Evolutionary conservation across 2,329 filamentous ascomycete species (phyloP).

Genomic region (Fusarium austroafricanum): DNA sequence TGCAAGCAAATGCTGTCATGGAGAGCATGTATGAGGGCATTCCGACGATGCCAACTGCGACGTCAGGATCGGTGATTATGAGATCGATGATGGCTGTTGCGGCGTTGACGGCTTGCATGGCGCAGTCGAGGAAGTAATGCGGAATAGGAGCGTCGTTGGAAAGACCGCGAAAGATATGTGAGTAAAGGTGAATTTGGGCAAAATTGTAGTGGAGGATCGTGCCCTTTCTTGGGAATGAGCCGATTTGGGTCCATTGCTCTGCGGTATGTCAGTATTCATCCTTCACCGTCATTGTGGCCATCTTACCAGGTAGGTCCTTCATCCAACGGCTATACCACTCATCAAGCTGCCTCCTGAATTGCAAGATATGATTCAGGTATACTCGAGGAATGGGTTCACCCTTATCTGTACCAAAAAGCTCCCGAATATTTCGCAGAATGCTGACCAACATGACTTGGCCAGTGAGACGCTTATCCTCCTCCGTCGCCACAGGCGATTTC

Average conservation of each 20-base stretch:
- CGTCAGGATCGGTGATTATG: constrained; percentile 56
- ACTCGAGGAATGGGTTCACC: constrained; percentile 64
- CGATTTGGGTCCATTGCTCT: constrained; percentile 56
- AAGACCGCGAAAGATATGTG: constrained; percentile 55
- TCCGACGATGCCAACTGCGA: constrained; percentile 55
- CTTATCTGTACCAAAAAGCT: constrained; percentile 68
- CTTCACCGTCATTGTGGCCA: accelerated
- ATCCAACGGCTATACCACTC: constrained; percentile 55
- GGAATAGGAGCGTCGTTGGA: constrained; percentile 50
- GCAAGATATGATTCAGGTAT: constrained; percentile 61
- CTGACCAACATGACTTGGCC: constrained; percentile 69
- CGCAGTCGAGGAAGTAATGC: constrained; percentile 51
- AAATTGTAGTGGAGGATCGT: constrained; percentile 57
- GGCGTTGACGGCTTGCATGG: constrained; percentile 50
- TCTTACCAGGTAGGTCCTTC: constrained; percentile 48
- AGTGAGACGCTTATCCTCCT: constrained; percentile 67
- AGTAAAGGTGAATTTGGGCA: constrained; percentile 57
- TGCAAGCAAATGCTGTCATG: constrained; percentile 65
- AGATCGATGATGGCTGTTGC: constrained; percentile 59
- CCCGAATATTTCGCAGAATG: constrained; percentile 66
- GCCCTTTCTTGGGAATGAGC: constrained; percentile 55
- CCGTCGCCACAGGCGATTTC: constrained; percentile 61
- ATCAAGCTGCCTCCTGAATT: constrained; percentile 52
- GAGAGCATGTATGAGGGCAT: constrained; percentile 64
- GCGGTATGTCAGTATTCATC: not conserved